Conservation (phyloP, 352 stramenopile species). For the Pythium sp. region DNA sequence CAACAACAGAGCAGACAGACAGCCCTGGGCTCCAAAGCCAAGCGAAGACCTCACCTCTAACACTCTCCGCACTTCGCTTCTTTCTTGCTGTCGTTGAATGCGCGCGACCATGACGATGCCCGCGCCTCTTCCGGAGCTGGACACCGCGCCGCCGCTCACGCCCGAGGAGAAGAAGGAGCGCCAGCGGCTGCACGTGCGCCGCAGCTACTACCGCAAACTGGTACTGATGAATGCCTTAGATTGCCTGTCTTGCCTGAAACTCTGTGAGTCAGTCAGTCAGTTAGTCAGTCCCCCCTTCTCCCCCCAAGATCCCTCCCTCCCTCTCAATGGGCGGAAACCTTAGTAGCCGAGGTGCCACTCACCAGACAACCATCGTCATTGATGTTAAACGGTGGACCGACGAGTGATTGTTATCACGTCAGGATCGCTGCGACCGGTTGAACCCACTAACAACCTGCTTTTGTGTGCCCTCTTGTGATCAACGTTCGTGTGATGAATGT, state of each 20-base stretch:
- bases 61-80: background rate
- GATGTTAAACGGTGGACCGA: background rate
- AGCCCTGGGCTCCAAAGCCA: background rate
- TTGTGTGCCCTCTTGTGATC: background rate
- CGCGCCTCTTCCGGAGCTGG: background rate
- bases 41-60: background rate
- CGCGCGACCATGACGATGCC: slow-evolving; percentile 1
- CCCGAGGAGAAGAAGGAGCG: slow-evolving; percentile 5
- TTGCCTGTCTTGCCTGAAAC: background rate
- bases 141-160: slow-evolving; percentile 7
- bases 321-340: slow-evolving; percentile 1
- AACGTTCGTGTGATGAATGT: background rate
- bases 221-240: background rate
- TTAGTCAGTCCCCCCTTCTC: background rate
- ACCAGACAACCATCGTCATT: too few species aligned
- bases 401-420: background rate
- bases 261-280: background rate
- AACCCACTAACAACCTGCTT: too few species aligned
- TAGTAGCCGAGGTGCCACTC: slow-evolving; percentile 1
- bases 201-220: slow-evolving; percentile 14
- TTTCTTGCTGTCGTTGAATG: background rate
- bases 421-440: background rate
- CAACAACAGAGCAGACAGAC: background rate
- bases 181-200: slow-evolving; percentile 11
- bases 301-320: background rate